Evolutionary conservation across 441 rosid genomes (phyloP).

Genomic region (Bocquillonia castaneifolia): DNA sequence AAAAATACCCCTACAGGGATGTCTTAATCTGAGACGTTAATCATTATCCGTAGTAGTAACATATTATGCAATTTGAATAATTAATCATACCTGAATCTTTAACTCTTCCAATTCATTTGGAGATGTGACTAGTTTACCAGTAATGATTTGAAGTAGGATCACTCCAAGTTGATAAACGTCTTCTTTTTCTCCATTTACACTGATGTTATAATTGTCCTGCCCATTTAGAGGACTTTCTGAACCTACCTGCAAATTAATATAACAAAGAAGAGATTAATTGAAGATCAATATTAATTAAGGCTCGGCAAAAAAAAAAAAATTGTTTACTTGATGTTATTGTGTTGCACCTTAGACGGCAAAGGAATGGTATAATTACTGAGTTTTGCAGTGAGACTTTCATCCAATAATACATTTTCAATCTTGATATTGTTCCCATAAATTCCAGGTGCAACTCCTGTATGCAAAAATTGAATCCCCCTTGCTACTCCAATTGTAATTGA

Average conservation of each 20-base stretch:
- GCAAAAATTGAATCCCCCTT: slow-evolving; percentile 86
- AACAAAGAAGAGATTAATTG: neutral
- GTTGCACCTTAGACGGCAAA: slow-evolving; percentile 55
- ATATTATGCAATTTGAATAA: too few relatives aligned
- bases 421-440: slow-evolving; percentile 69
- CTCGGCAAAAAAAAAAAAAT: neutral
- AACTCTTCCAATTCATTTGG: slow-evolving; percentile 48
- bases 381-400: slow-evolving; percentile 69
- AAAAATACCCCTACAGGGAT: too few relatives aligned
- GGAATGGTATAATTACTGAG: slow-evolving; percentile 64
- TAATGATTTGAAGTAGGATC: slow-evolving; percentile 63
- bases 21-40: too few relatives aligned
- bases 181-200: slow-evolving; percentile 61
- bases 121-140: slow-evolving; percentile 49
- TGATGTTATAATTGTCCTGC: slow-evolving; percentile 24
- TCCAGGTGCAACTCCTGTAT: slow-evolving; percentile 74
- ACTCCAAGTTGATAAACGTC: slow-evolving; percentile 84
- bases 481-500: slow-evolving; percentile 71
- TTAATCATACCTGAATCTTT: slow-evolving; percentile 43
- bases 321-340: neutral
- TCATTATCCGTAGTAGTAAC: too few relatives aligned
- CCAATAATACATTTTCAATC: slow-evolving; percentile 66
- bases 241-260: slow-evolving; percentile 40
- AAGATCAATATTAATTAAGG: neutral
- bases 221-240: slow-evolving; percentile 43